Evolutionary conservation across 1,284 basidiomycete genomes (phyloP), one percentile per base, ranked within the genome.

Genomic region (Rhodotorula sp.): DNA sequence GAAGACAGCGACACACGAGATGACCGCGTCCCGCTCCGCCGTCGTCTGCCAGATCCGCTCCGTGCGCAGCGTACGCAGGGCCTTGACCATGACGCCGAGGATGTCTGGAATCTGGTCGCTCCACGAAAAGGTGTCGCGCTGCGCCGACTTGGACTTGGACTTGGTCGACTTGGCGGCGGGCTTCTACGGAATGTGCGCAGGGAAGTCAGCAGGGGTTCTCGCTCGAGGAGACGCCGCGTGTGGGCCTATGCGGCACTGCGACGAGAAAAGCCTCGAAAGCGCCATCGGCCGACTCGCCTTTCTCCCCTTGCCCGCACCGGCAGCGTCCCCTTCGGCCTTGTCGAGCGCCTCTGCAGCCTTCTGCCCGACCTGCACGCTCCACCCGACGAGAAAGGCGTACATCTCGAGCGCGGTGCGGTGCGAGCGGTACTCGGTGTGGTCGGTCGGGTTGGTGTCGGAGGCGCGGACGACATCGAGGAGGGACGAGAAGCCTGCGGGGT

Each of bases 41-140:
- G 88, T 89, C 9, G 91, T 92, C 61, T 90, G 88, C 94, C 93
- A 97, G 72, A 97, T 88, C 53, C 91, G 85, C 77, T 90, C 88
- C 0, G 89, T 89, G 77, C 89, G 89, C 27, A 96, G 81, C 34
- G 45, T 45, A 59, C 87, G 85, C 65, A 97, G 84, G 14, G 90
- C 86, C 75, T 89, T 91, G 80, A 86, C 84, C 78, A 95, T 89
- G 14, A 91, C 81, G 0, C 81, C 82, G 8, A 97, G 86, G 7
- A 88, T 88, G 4, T 83, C 80, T 0, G 89, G 88, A 59, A 96
- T 89, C 68, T 92, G 89, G 68, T 87, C 87, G n/a, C 84, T 82
- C 92, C 93, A 96, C 2, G 86, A 85, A 87, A 92, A 96, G 8
- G 71, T 62, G 45, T 70, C 67, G 42, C 62, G 62, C 49, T 82